A percentile compares a stretch with the other conserved stretches of the same genome.
Evolutionary conservation across 805 yeast genomes (phyloP).

Genomic region (Ogataea haglerorum): DNA sequence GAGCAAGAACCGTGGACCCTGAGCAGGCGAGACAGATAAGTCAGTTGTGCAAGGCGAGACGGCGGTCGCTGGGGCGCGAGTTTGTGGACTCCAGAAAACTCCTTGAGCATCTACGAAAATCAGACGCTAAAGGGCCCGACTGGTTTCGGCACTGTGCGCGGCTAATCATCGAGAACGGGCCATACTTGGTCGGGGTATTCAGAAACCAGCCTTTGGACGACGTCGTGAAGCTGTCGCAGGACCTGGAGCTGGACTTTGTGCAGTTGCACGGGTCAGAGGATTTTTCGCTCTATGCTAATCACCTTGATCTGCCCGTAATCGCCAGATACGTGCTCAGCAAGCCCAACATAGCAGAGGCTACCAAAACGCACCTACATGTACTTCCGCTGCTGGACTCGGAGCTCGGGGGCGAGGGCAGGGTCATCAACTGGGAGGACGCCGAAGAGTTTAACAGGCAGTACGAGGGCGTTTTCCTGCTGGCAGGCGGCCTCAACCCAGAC

Average conservation of each 20-base stretch:
- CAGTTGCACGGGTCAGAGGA: conserved; percentile 85
- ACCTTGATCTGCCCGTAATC: conserved; percentile 55
- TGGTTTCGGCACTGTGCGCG: conserved; percentile 33
- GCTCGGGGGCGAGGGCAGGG: conserved; percentile 85
- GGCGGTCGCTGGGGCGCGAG: conserved; percentile 20
- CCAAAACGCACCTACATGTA: conserved; percentile 37
- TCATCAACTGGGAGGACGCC: conserved; percentile 68
- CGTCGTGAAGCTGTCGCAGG: conserved; percentile 43
- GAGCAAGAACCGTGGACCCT: conserved; percentile 64
- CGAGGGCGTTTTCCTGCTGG: conserved; percentile 54
- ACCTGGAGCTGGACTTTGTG: conserved; percentile 64
- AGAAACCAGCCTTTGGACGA: conserved; percentile 72
- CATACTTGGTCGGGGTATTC: conserved; percentile 85
- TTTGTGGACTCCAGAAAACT: conserved; percentile 26
- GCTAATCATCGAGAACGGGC: conserved; percentile 42
- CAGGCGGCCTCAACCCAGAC: conserved; percentile 84
- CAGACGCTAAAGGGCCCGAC: conserved; percentile 25
- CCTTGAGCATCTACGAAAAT: conserved; percentile 21
- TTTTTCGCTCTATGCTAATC: conserved; percentile 41
- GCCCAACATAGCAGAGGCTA: conserved; percentile 28
- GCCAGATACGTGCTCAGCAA: conserved; percentile 68
- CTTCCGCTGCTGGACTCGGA: conserved; percentile 80
- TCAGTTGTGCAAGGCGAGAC: conserved; percentile 22
- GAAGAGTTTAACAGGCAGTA: conserved; percentile 32
- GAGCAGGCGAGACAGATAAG: conserved; percentile 47